These are phyloP conservation scores for Monosporascus sp. DNA, from an alignment of 2,329 filamentous ascomycete genomes.

Conservation along the genomic window DNA sequence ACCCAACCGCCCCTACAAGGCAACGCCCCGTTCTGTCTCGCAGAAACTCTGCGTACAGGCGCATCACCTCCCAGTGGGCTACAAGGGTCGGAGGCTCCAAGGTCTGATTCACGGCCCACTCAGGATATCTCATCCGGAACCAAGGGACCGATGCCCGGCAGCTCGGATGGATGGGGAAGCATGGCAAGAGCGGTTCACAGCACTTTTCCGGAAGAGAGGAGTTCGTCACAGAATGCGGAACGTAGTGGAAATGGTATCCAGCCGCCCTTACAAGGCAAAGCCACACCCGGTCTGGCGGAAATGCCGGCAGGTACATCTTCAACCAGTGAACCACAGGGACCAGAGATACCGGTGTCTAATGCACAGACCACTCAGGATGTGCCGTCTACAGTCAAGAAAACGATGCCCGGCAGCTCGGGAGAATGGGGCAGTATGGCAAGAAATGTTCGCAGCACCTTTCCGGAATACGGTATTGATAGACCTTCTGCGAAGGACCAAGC, in stretches of 20 bases:
- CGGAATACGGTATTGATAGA: not conserved
- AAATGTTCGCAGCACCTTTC: not conserved
- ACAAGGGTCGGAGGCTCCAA: no score
- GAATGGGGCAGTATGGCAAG: constrained; percentile 1
- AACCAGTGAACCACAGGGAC: not conserved
- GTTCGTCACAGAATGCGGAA: no score
- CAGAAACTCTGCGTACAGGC: no score
- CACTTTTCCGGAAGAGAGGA: no score
- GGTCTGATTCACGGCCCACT: no score
- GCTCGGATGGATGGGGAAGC: not conserved
- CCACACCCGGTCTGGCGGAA: no score
- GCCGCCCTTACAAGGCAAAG: not conserved
- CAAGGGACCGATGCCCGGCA: no score
- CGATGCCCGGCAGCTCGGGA: not conserved
- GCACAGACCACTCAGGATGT: not conserved
- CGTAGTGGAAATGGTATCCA: not conserved
- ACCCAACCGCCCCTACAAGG: not conserved
- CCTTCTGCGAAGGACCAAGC: not conserved
- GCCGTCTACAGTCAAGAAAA: not conserved
- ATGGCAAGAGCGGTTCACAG: not conserved
- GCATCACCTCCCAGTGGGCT: not conserved
- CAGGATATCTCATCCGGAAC: no score
- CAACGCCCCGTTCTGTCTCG: no score
- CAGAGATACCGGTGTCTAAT: not conserved
- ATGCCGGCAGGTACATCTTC: not conserved